These are phyloP conservation scores for Chlorella vulgaris DNA, from an alignment of 139 green algal genomes.

Conservation along the genomic window DNA sequence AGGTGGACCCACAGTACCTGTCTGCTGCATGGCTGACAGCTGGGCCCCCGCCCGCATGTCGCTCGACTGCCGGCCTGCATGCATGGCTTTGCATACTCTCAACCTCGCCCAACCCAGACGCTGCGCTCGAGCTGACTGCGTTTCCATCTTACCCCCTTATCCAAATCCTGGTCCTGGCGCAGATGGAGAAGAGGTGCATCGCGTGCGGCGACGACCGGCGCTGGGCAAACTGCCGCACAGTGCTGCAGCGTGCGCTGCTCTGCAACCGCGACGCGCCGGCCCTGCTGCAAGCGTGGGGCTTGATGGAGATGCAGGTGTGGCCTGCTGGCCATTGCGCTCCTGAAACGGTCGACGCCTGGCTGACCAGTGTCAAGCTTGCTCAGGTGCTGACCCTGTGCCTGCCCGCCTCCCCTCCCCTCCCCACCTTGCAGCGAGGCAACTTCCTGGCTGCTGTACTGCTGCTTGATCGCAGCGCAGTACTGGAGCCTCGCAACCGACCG, in stretches of 20 bases:
- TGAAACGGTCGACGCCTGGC: too few relatives aligned
- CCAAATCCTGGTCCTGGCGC: too few relatives aligned
- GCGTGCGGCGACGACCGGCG: background rate
- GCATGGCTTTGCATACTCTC: background rate
- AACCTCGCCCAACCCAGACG: background rate
- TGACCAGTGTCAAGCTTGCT: too few relatives aligned
- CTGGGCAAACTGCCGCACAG: conserved; percentile 16
- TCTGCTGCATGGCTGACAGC: background rate
- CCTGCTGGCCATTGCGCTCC: background rate
- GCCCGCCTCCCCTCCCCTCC: background rate
- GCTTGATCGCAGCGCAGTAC: conserved; percentile 58
- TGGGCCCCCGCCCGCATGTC: background rate
- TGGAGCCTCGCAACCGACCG: conserved; percentile 48
- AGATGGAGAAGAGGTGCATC: conserved; percentile 61
- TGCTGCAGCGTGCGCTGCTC: conserved; percentile 71
- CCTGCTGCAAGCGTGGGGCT: conserved; percentile 71
- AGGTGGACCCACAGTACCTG: conserved; percentile 40
- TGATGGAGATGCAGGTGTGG: conserved; percentile 66
- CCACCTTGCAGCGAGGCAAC: conserved; percentile 69
- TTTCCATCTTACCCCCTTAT: too few relatives aligned
- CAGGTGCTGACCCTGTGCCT: background rate
- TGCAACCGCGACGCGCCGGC: conserved; percentile 60
- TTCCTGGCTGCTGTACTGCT: conserved; percentile 66
- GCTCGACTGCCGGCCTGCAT: background rate
- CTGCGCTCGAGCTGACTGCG: too few relatives aligned